phyloP scores from a whole-genome alignment of 2,329 filamentous ascomycete genomes.

The Macrophomina pseudophaseolina region DNA sequence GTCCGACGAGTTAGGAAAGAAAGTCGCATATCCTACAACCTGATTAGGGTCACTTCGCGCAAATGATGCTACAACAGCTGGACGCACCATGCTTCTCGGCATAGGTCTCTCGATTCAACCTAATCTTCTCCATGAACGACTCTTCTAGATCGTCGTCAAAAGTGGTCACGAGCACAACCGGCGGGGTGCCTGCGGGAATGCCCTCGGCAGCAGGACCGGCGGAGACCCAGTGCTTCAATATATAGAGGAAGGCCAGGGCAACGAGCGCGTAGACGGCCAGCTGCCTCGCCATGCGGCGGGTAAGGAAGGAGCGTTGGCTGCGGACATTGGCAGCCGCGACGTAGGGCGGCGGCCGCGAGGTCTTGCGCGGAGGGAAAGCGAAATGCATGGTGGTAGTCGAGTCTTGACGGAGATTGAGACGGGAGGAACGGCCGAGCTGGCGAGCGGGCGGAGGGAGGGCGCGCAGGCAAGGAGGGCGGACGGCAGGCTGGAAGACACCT shows the following conservation, averaged over 20 bases:
- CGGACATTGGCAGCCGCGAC: conserved; percentile 52
- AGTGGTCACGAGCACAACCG: conserved; percentile 81
- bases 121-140: conserved; percentile 73
- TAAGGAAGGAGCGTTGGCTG: conserved; percentile 58
- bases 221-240: conserved; percentile 56
- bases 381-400: conserved; percentile 72
- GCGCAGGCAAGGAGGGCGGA: conserved; percentile 24
- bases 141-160: conserved; percentile 72
- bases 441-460: conserved; percentile 3
- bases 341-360: conserved; percentile 76
- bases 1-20: conserved; percentile 77
- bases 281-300: conserved; percentile 67
- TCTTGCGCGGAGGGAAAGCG: conserved; percentile 85
- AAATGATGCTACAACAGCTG: not conserved
- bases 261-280: conserved; percentile 59
- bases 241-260: conserved; percentile 64
- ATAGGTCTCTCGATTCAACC: conserved; percentile 83
- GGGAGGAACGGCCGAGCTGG: conserved; percentile 8
- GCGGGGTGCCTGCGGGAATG: conserved; percentile 36
- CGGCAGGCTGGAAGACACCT: not conserved
- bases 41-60: conserved; percentile 11
- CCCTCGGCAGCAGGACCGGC: conserved; percentile 2
- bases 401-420: not conserved
- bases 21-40: conserved; percentile 76
- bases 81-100: conserved; percentile 80